Evolutionary conservation across 148 eudicot species (phyloP), one percentile per base, ranked within the genome.

Genomic region (Persicaria tinctoria): DNA sequence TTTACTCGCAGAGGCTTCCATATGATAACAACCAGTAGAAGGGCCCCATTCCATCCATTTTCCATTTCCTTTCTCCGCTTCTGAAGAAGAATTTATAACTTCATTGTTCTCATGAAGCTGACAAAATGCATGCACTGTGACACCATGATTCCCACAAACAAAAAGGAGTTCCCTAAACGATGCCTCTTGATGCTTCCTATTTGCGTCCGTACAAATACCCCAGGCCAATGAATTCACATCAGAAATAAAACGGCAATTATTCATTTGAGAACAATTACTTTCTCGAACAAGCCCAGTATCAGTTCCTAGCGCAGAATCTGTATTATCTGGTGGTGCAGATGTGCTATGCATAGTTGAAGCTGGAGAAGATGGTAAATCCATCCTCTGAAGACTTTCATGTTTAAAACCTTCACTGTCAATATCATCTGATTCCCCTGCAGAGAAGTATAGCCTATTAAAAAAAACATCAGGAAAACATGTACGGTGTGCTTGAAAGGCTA

Each of bases 1-100:
- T 38, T 68, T 85, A 71, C 75, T 84, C 44, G 76, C 73, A 74
- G 76, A 73, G 49, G 73, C 74, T 74, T 47, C 80, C 55, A 59
- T 46, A 76, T 70, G 60, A 70, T 50, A 55, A 73, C 68, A 74
- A 50, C 76, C 76, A 68, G 70, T 38, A 70, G 85, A 79, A 76
- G 97, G 89, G n/a, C 92, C 92, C 98, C 98, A 95, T 38, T 90
- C 96, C 73, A 87, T 85, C 98, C 98, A 95, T 50, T 78, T 82
- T 74, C 97, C 98, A 70, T 82, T 54, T 72, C 64, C 80, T 75
- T 49, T 64, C 73, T 85, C 88, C 62, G 66, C 83, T 78, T 73
- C 83, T 51, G 46, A 68, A 16, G 70, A 69, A 54, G 80, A 71
- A 57, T 79, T 75, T 47, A 14, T 57, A 46, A 57, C 54, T 78